Conservation (phyloP, 768 basidiomycete genomes). For the Lactarius akahatsu region DNA sequence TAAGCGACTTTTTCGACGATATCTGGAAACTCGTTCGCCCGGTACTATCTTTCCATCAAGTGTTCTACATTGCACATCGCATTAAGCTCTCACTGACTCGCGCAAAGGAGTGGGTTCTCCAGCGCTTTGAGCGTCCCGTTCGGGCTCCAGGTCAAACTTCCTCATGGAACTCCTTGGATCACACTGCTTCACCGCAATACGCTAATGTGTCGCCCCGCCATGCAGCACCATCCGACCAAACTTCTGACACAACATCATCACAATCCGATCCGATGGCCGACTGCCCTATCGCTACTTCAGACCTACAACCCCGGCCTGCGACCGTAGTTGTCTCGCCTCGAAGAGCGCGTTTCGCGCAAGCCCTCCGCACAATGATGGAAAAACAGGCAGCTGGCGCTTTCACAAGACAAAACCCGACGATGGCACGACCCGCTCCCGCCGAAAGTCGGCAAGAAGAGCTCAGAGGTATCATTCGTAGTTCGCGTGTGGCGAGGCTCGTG, state of each 20-base stretch:
- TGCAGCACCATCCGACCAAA: background rate
- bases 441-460: background rate
- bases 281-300: background rate
- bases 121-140: background rate
- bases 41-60: background rate
- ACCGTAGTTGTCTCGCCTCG: constrained; percentile 27
- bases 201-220: background rate
- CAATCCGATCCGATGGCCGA: background rate
- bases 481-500: constrained; percentile 52
- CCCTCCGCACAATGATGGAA: constrained; percentile 48
- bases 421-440: background rate
- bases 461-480: constrained; percentile 39
- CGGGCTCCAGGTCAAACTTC: background rate
- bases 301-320: background rate
- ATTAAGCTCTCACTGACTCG: background rate
- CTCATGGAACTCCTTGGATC: background rate
- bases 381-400: constrained; percentile 29
- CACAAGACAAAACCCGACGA: background rate
- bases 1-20: constrained; percentile 56
- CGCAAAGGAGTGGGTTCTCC: background rate
- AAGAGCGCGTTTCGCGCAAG: constrained; percentile 41
- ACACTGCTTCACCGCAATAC: background rate
- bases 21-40: constrained; percentile 33
- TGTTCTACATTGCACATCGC: background rate
- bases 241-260: background rate